Evolutionary conservation across 208 protist species (phyloP), one percentile per base, ranked within the genome.

Genomic region (Crithidia expoeki): DNA sequence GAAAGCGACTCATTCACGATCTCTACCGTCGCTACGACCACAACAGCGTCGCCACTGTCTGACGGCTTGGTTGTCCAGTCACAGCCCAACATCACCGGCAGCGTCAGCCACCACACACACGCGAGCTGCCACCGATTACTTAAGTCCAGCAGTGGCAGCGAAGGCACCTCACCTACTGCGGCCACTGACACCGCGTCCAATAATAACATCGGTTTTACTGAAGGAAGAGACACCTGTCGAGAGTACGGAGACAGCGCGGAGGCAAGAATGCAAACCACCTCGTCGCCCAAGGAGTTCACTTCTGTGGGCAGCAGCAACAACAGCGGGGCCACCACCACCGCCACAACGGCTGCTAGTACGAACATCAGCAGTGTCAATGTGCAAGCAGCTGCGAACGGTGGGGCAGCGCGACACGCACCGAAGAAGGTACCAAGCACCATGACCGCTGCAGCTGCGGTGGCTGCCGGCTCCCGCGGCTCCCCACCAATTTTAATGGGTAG

Each of bases 341-440:
- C n/a, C 14, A n/a, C 56, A 3, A 33, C 19, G 12, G 23, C 36
- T 3, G 23, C 10, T n/a, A 49, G 12, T 23, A 14, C 40, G 12
- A 36, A 2, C 6, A 40, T 38, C 51, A 62, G 28, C 23, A 12
- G 36, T 40, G 38, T 10, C 19, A 38, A 16, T 6, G 14, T 30
- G 25, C 63, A 66, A 27, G 50, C 32, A 51, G 16, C 70, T 7
- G 19, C 57, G 17, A 4, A n/a, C 2, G 50, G 25, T 23, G 63
- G 23, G 10, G 21, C 57, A 17, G 16, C 36, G 25, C 65, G 32
- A 12, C 52, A 33, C 32, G 38, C 52, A 5, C 34, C 40, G 32
- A 65, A 50, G 16, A 75, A 64, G 49, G 19, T 46, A 14, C 46
- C 67, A n/a, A 55, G 62, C 52, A 52, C 40, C 12, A 55, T 63